These are phyloP conservation scores for Panicum hallii DNA, from an alignment of 202 grass and related monocot species.

Conservation along the genomic window DNA sequence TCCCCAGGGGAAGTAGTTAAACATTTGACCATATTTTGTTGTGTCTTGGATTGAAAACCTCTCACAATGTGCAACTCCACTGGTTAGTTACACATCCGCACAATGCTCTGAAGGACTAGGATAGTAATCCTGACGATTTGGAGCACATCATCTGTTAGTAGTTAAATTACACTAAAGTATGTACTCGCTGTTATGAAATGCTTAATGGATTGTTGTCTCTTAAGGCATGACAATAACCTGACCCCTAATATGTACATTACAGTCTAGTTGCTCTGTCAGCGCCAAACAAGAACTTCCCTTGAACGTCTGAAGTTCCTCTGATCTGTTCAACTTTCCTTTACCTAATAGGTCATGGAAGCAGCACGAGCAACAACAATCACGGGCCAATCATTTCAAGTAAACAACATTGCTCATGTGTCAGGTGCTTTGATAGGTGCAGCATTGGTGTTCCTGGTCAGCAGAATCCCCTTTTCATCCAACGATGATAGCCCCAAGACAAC, in stretches of 20 bases:
- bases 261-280: conserved; percentile 10
- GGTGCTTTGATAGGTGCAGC: conserved; percentile 92
- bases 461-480: conserved; percentile 60
- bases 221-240: neutral
- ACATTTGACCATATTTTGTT: neutral
- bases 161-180: neutral
- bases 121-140: conserved; percentile 8
- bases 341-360: conserved; percentile 84
- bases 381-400: conserved; percentile 71
- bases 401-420: conserved; percentile 94
- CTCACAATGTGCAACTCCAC: neutral
- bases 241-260: neutral
- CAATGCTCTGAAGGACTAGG: neutral
- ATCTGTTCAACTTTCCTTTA: conserved; percentile 19
- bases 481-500: conserved; percentile 49
- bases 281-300: neutral
- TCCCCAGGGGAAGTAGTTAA: neutral
- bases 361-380: conserved; percentile 69
- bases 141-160: neutral
- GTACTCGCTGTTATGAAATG: neutral
- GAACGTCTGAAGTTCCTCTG: neutral
- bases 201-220: neutral
- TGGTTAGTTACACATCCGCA: conserved; percentile 11
- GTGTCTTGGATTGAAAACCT: neutral
- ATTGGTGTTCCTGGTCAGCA: conserved; percentile 74